Evolutionary conservation across 1,139 yeast species (phyloP).

Genomic region (Taphrina populina): DNA sequence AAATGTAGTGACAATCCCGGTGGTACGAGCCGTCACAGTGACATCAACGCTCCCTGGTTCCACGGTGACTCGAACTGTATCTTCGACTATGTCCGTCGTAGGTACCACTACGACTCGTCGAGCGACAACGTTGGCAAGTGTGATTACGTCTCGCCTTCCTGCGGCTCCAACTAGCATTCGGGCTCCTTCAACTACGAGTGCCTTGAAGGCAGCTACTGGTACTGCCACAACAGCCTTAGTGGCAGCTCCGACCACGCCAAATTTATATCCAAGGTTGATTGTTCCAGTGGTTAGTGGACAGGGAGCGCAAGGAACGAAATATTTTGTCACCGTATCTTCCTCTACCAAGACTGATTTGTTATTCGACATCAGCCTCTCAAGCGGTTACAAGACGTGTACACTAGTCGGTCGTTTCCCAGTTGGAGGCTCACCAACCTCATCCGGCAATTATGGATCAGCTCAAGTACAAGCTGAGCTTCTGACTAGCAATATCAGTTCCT

Average conservation of each 20-base stretch:
- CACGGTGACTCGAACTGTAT: neutral
- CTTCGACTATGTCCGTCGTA: neutral
- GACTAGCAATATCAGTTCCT: conserved; percentile 10
- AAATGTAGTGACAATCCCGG: neutral
- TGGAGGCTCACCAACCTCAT: conserved; percentile 5
- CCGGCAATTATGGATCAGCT: conserved; percentile 17
- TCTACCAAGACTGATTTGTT: conserved; percentile 7
- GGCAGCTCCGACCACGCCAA: conserved; percentile 10
- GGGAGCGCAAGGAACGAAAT: conserved; percentile 7
- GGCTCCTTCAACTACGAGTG: conserved; percentile 2
- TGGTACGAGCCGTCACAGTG: neutral
- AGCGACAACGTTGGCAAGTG: neutral
- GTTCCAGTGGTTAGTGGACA: conserved; percentile 8
- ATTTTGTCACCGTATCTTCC: conserved; percentile 9
- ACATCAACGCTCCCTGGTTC: neutral
- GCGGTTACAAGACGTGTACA: conserved; percentile 17
- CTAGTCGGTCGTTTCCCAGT: conserved; percentile 13
- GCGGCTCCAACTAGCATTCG: neutral
- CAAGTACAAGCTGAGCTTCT: conserved; percentile 9
- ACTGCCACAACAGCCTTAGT: neutral
- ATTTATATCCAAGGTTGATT: conserved; percentile 15
- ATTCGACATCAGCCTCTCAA: neutral
- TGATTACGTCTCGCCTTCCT: neutral
- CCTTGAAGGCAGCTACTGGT: neutral
- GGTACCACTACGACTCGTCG: neutral